Percentiles rank a stretch among this genome's conserved stretches.
These are phyloP conservation scores for Tylopilus vinaceipallidus DNA, from an alignment of 768 basidiomycete genomes.

Conservation along the genomic window DNA sequence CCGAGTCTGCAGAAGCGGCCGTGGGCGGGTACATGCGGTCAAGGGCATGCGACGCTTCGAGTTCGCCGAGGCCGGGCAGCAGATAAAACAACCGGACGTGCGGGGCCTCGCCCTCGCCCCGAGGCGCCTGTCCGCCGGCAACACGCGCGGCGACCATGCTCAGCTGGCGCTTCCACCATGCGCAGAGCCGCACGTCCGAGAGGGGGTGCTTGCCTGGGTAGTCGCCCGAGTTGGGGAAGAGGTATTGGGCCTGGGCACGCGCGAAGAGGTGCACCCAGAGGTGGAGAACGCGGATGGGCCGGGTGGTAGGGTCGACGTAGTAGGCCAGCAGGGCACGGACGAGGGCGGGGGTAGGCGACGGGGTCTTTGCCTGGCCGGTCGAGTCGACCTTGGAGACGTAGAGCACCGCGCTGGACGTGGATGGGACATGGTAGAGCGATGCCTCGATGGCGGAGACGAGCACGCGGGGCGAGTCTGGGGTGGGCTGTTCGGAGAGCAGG, in stretches of 20 bases:
- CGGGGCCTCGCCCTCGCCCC: no score
- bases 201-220: conserved; percentile 68
- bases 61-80: conserved; percentile 65
- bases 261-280: conserved; percentile 90
- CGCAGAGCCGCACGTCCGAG: conserved; percentile 75
- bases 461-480: conserved; percentile 48
- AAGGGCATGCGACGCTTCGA: conserved; percentile 64
- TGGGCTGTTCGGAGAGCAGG: conserved; percentile 63
- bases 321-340: conserved; percentile 62
- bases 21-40: conserved; percentile 34
- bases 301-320: conserved; percentile 61
- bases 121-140: background rate
- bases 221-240: conserved; percentile 87
- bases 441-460: conserved; percentile 82
- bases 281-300: conserved; percentile 54
- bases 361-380: conserved; percentile 67
- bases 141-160: conserved; percentile 45
- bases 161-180: conserved; percentile 89
- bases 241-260: conserved; percentile 84
- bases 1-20: conserved; percentile 16
- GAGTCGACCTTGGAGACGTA: conserved; percentile 96
- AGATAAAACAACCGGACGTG: conserved; percentile 50
- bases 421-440: conserved; percentile 67
- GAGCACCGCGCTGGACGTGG: conserved; percentile 66
- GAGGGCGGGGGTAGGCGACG: conserved; percentile 69